These are phyloP conservation scores for Hericium erinaceus DNA, from an alignment of 768 basidiomycete species.

Conservation along the genomic window DNA sequence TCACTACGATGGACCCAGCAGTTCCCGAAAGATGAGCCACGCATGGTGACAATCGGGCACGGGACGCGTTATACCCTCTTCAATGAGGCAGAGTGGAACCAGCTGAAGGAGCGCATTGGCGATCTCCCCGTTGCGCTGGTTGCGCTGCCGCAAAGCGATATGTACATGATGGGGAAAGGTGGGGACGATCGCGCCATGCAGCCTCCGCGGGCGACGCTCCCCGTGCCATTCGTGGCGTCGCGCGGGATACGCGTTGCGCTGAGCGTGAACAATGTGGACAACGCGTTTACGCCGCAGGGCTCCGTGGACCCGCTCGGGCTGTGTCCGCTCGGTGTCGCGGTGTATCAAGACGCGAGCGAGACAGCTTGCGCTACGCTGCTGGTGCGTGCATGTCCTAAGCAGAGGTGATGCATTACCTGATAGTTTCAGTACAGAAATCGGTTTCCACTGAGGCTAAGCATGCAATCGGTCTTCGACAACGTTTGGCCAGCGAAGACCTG, in stretches of 20 bases:
- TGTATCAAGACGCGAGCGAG: constrained; percentile 50
- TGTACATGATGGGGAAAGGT: constrained; percentile 57
- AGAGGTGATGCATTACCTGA: background rate
- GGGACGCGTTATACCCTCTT: constrained; percentile 6
- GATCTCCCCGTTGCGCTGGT: constrained; percentile 44
- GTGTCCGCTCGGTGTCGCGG: constrained; percentile 45
- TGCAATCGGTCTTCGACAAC: constrained; percentile 30
- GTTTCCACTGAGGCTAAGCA: constrained; percentile 44
- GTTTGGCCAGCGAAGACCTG: constrained; percentile 16
- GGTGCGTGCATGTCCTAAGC: constrained; percentile 26
- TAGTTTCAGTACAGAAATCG: constrained; percentile 28
- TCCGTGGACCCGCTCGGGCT: constrained; percentile 51
- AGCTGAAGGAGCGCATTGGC: constrained; percentile 29
- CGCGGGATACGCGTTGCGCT: constrained; percentile 42
- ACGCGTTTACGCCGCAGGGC: constrained; percentile 64
- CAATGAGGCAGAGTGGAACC: constrained; percentile 49
- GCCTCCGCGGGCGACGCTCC: constrained; percentile 44
- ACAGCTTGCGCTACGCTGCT: constrained; percentile 36
- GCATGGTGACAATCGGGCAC: constrained; percentile 10
- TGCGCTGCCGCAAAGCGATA: constrained; percentile 52
- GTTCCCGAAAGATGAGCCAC: background rate
- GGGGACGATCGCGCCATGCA: constrained; percentile 23
- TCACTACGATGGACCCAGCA: constrained; percentile 17
- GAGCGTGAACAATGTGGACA: constrained; percentile 58
- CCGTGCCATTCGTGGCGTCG: constrained; percentile 37